Percentiles rank a stretch among this genome's conserved stretches.
Evolutionary conservation across 371 early-diverging fungal genomes (phyloP).

Genomic region (Circinella minor): DNA sequence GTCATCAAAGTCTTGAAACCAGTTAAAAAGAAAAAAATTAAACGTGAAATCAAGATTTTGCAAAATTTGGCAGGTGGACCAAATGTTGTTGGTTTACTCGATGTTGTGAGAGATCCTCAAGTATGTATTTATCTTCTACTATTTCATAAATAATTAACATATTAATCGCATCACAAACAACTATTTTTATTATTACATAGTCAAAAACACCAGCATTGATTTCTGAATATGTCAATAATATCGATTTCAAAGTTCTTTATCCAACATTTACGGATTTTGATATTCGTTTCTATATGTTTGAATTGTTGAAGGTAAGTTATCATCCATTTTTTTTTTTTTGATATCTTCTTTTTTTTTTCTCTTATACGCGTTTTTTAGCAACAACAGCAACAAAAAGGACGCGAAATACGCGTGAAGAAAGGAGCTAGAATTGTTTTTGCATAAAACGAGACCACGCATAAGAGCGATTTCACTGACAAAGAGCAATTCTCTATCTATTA

Average conservation of each 20-base stretch:
- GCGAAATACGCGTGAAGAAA: background rate
- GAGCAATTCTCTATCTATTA: no score
- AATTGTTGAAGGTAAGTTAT: slow-evolving; percentile 84
- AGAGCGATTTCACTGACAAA: no score
- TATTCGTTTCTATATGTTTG: slow-evolving; percentile 95
- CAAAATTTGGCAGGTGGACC: slow-evolving; percentile 96
- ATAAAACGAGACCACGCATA: no score
- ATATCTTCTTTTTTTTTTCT: no score
- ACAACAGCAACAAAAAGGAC: no score
- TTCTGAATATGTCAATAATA: slow-evolving; percentile 94
- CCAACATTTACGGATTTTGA: slow-evolving; percentile 90
- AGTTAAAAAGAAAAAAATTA: slow-evolving; percentile 99
- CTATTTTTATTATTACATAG: slow-evolving; percentile 3
- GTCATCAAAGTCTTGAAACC: slow-evolving; percentile 99
- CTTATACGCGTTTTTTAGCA: no score
- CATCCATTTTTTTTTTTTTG: background rate
- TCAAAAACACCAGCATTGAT: slow-evolving; percentile 68
- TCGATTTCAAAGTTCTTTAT: slow-evolving; percentile 78
- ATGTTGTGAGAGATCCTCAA: slow-evolving; percentile 97
- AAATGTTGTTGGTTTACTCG: slow-evolving; percentile 93
- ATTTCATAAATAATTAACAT: background rate
- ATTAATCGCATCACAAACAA: background rate
- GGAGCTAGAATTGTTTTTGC: background rate
- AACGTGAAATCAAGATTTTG: slow-evolving; percentile 99
- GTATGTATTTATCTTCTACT: slow-evolving; percentile 39